Evolutionary conservation across 139 green algal species (phyloP).

Genomic region (Mesotaenium endlicherianum): DNA sequence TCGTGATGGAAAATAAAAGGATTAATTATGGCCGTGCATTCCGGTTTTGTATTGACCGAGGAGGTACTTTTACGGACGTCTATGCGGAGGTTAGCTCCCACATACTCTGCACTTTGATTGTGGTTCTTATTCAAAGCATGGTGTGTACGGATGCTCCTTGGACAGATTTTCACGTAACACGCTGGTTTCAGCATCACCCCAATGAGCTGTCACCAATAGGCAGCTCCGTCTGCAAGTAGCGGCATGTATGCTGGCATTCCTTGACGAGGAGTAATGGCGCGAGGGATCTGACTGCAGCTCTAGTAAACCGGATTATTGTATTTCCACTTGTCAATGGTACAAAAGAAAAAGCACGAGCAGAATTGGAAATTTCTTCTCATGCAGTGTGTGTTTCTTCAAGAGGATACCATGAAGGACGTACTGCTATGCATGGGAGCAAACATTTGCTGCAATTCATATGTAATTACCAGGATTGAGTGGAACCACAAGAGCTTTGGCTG

Average conservation of each 20-base stretch:
- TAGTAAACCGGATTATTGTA: no score
- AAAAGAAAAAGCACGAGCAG: no score
- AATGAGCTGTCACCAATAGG: background rate
- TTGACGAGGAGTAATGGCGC: background rate
- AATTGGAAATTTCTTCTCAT: no score
- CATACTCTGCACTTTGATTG: constrained; percentile 13
- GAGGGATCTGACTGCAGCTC: background rate
- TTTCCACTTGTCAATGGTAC: no score
- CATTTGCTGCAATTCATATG: no score
- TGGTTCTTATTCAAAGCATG: background rate
- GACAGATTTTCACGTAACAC: background rate
- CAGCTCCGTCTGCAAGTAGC: background rate
- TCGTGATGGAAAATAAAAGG: no score
- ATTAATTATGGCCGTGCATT: constrained; percentile 2
- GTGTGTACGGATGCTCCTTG: background rate
- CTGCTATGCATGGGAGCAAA: no score
- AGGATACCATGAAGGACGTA: no score
- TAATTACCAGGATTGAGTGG: no score
- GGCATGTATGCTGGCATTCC: no score
- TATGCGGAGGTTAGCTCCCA: constrained; percentile 75
- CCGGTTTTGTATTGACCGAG: constrained; percentile 90
- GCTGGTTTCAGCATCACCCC: background rate
- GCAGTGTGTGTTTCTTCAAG: no score
- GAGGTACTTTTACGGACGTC: constrained; percentile 97
- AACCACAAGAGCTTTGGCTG: no score